Percentiles rank a stretch among this genome's conserved stretches.
phyloP scores from a whole-genome alignment of 768 basidiomycete species.

The Sarcodon sp. region DNA sequence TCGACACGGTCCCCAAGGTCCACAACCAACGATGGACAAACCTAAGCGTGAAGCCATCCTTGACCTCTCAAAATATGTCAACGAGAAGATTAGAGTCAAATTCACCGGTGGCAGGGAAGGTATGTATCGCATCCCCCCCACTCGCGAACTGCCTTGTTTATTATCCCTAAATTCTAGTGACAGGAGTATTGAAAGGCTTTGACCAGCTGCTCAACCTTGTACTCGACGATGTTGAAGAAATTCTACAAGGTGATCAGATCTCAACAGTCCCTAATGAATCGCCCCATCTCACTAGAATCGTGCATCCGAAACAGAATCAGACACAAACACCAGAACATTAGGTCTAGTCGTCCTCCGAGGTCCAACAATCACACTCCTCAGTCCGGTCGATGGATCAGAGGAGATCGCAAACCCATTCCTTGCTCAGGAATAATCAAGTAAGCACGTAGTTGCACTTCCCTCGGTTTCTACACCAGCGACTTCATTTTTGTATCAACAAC shows the following conservation, averaged over 20 bases:
- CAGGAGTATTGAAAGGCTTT: slow-evolving; percentile 87
- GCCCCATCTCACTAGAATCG: slow-evolving; percentile 22
- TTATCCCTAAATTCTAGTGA: slow-evolving; percentile 38
- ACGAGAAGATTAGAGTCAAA: slow-evolving; percentile 87
- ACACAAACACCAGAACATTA: slow-evolving; percentile 49
- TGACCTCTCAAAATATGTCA: slow-evolving; percentile 88
- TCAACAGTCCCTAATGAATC: background rate
- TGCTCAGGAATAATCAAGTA: slow-evolving; percentile 38
- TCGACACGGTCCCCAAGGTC: slow-evolving; percentile 12
- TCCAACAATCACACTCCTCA: slow-evolving; percentile 87
- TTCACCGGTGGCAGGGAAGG: slow-evolving; percentile 98
- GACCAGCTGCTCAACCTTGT: slow-evolving; percentile 96
- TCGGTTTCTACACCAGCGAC: too few species aligned
- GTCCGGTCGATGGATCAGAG: slow-evolving; percentile 90
- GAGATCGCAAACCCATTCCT: slow-evolving; percentile 88
- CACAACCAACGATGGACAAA: slow-evolving; percentile 48
- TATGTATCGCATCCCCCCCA: slow-evolving; percentile 14
- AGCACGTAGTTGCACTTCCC: too few species aligned
- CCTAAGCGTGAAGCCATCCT: slow-evolving; percentile 91
- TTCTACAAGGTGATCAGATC: slow-evolving; percentile 32
- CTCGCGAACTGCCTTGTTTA: background rate
- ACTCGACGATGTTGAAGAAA: slow-evolving; percentile 89
- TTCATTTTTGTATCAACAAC: too few species aligned
- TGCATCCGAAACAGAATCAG: slow-evolving; percentile 36
- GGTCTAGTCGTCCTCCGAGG: slow-evolving; percentile 88